A percentile compares a stretch with the other conserved stretches of the same genome.
phyloP scores from a whole-genome alignment of 2,329 filamentous ascomycete species.

The Lachnellula subtilissima region DNA sequence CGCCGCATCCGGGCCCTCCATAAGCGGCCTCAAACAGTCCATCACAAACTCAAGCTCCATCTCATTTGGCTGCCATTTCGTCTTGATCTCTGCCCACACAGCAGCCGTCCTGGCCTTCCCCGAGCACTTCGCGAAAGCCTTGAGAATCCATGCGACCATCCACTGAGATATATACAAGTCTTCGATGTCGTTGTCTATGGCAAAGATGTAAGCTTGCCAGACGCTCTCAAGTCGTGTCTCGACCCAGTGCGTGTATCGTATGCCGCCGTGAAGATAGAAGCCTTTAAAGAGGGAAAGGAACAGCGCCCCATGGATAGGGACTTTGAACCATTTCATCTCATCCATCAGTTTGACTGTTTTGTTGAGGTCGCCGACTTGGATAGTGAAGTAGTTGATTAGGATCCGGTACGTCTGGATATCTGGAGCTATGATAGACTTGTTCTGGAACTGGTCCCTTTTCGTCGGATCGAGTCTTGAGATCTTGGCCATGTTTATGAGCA shows the following conservation, averaged over 20 bases:
- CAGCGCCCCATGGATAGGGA: slow-evolving; percentile 69
- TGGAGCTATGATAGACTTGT: slow-evolving; percentile 61
- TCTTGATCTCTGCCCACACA: slow-evolving; percentile 29
- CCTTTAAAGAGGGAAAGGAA: slow-evolving; percentile 80
- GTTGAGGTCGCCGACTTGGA: slow-evolving; percentile 63
- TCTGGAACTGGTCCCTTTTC: slow-evolving; percentile 52
- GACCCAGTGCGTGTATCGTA: slow-evolving; percentile 66
- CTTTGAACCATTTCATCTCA: slow-evolving; percentile 69
- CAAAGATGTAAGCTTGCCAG: slow-evolving; percentile 58
- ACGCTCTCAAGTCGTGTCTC: slow-evolving; percentile 61
- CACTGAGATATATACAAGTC: slow-evolving; percentile 52
- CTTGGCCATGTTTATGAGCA: slow-evolving; percentile 53
- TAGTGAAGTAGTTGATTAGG: slow-evolving; percentile 69
- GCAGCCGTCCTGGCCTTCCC: slow-evolving; percentile 25
- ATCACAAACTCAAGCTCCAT: slow-evolving; percentile 29
- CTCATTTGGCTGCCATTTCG: slow-evolving; percentile 28
- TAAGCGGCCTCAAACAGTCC: slow-evolving; percentile 17
- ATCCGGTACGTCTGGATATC: slow-evolving; percentile 76
- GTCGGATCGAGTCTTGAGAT: slow-evolving; percentile 51
- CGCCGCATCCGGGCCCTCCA: slow-evolving; percentile 16
- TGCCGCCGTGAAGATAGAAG: slow-evolving; percentile 69
- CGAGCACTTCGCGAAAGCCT: slow-evolving; percentile 53
- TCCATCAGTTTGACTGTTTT: slow-evolving; percentile 66
- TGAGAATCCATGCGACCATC: slow-evolving; percentile 56
- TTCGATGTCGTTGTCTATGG: slow-evolving; percentile 42